Evolutionary conservation across 148 eudicot species (phyloP).

Genomic region (Chenopodium quinoa): DNA sequence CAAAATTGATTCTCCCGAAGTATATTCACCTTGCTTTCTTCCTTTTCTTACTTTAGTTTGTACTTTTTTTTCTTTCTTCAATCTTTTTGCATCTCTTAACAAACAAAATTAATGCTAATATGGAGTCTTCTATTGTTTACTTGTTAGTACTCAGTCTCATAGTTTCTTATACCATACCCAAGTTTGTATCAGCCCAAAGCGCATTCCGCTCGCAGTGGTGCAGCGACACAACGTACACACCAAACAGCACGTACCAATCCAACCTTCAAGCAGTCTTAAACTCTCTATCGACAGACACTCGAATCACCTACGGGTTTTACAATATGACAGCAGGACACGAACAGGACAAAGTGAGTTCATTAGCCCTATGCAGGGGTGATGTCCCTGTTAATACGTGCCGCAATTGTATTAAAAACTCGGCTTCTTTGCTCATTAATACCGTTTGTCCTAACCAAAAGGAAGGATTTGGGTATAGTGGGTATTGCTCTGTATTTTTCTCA

Average conservation of each 20-base stretch:
- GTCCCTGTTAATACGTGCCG: slow-evolving; percentile 23
- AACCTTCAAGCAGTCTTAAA: slow-evolving; percentile 23
- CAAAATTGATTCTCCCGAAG: neutral
- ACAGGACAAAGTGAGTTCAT: slow-evolving; percentile 21
- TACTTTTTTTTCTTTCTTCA: neutral
- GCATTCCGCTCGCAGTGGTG: neutral
- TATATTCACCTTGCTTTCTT: neutral
- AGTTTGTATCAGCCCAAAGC: slow-evolving; percentile 10
- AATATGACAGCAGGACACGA: slow-evolving; percentile 18
- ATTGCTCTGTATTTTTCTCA: slow-evolving; percentile 18
- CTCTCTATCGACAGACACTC: slow-evolving; percentile 8
- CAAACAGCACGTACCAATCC: slow-evolving; percentile 22
- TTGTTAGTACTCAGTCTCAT: neutral
- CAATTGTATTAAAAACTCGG: slow-evolving; percentile 7
- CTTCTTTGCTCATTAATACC: neutral
- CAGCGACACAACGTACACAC: neutral
- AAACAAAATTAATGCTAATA: neutral
- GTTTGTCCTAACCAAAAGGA: slow-evolving; percentile 17
- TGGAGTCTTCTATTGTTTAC: neutral
- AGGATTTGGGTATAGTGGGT: slow-evolving; percentile 24
- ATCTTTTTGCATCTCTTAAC: neutral
- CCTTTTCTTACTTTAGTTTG: neutral
- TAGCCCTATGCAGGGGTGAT: neutral
- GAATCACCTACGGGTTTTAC: slow-evolving; percentile 23
- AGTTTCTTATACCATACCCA: neutral